phyloP scores from a whole-genome alignment of 1,284 basidiomycete genomes.

The Irpex sp. region DNA sequence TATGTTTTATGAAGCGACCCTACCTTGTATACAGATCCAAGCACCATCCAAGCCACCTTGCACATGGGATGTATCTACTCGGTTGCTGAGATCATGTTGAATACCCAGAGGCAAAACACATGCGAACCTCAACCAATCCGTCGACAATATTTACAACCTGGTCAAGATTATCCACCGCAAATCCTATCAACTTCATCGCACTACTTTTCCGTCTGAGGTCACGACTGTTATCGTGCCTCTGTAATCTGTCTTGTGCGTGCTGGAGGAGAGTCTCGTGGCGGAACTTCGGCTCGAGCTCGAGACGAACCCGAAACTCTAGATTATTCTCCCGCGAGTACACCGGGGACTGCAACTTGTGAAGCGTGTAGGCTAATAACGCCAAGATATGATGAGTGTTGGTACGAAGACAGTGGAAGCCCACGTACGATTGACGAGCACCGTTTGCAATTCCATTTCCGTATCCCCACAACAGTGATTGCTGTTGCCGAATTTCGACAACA shows the following conservation, averaged over 20 bases:
- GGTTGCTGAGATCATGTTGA: no score
- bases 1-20: no score
- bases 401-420: no score
- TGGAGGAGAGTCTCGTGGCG: neutral
- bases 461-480: slow-evolving; percentile 6
- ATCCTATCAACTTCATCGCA: neutral
- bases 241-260: slow-evolving; percentile 5
- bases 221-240: neutral
- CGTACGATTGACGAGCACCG: slow-evolving; percentile 1
- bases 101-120: no score
- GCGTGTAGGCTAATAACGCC: neutral
- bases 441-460: slow-evolving; percentile 2
- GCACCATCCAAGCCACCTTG: slow-evolving; percentile 12
- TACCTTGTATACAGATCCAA: slow-evolving; percentile 12
- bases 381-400: neutral
- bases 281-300: neutral
- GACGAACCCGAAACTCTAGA: neutral
- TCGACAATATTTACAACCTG: slow-evolving; percentile 8
- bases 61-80: slow-evolving; percentile 9
- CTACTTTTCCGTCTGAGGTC: neutral
- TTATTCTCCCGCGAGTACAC: slow-evolving; percentile 1
- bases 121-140: slow-evolving; percentile 6
- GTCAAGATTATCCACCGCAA: slow-evolving; percentile 7
- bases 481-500: slow-evolving; percentile 1
- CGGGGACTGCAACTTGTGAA: neutral